phyloP scores from a whole-genome alignment of 768 basidiomycete species.

The Phylloporus sp. region DNA sequence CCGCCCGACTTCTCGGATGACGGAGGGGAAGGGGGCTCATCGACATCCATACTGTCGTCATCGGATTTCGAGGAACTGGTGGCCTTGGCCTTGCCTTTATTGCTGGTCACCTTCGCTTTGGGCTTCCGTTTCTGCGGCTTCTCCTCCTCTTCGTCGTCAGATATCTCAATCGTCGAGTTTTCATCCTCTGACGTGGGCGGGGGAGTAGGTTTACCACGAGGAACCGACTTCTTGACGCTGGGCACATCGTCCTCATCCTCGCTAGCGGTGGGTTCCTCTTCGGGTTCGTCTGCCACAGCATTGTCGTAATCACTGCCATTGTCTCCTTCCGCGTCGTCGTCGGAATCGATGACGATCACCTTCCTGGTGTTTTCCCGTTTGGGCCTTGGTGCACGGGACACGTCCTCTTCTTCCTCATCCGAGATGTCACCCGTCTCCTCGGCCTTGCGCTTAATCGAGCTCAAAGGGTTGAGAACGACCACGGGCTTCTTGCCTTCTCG shows the following conservation, averaged over 20 bases:
- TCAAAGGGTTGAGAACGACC: constrained; percentile 46
- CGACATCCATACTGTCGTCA: constrained; percentile 54
- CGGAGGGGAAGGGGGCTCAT: constrained; percentile 38
- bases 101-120: constrained; percentile 16
- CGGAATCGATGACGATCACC: constrained; percentile 44
- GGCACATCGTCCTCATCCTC: constrained; percentile 24
- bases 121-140: constrained; percentile 30
- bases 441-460: constrained; percentile 17
- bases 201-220: constrained; percentile 22
- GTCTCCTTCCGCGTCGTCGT: constrained; percentile 41
- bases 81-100: constrained; percentile 21
- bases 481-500: constrained; percentile 47
- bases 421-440: constrained; percentile 21
- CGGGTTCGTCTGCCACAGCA: constrained; percentile 36
- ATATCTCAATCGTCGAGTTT: constrained; percentile 17
- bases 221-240: constrained; percentile 18
- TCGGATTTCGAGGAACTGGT: constrained; percentile 34
- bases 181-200: constrained; percentile 33
- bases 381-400: constrained; percentile 32
- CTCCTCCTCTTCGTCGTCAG: constrained; percentile 26
- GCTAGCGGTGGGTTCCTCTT: constrained; percentile 23
- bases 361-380: constrained; percentile 36
- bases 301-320: constrained; percentile 28
- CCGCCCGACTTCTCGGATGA: constrained; percentile 34
- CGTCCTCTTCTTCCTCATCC: constrained; percentile 34